A percentile compares a stretch with the other conserved stretches of the same genome.
These are phyloP conservation scores for Pseudocercospora macadamiae DNA, from an alignment of 2,329 filamentous ascomycete genomes.

Conservation along the genomic window DNA sequence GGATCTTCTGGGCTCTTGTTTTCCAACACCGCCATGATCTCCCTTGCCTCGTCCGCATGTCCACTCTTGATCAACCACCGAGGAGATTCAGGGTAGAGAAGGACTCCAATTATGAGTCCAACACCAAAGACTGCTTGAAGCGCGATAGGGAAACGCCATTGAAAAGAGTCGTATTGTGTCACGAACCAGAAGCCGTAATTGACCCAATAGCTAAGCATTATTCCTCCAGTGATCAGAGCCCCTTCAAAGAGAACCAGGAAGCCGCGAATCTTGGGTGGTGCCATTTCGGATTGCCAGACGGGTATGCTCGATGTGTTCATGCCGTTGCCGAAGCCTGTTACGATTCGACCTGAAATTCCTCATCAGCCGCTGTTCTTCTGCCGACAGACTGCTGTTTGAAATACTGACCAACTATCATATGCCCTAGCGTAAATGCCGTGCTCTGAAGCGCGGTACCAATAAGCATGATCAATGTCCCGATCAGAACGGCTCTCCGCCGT, in stretches of 20 bases:
- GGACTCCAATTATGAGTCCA: constrained; percentile 53
- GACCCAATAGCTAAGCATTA: constrained; percentile 56
- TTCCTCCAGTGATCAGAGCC: constrained; percentile 64
- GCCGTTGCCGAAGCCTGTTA: constrained; percentile 52
- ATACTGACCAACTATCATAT: constrained; percentile 47
- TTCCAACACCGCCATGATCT: constrained; percentile 55
- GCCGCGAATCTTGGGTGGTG: constrained; percentile 88
- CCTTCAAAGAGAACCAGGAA: constrained; percentile 96
- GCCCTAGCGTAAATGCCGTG: constrained; percentile 49
- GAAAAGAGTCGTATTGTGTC: constrained; percentile 45
- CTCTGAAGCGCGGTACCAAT: constrained; percentile 64
- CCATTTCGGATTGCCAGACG: constrained; percentile 58
- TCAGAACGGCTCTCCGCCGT: constrained; percentile 59
- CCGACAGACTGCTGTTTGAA: neutral
- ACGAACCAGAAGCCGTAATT: constrained; percentile 47
- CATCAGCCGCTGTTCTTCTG: neutral
- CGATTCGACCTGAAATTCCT: too few species aligned
- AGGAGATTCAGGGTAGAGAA: constrained; percentile 59
- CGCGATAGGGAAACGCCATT: constrained; percentile 57
- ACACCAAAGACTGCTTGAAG: constrained; percentile 61
- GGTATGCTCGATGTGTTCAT: constrained; percentile 44
- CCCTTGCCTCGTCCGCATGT: constrained; percentile 50
- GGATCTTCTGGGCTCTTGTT: constrained; percentile 54
- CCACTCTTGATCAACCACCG: constrained; percentile 56
- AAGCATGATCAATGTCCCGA: constrained; percentile 61